Evolutionary conservation across 2,329 filamentous ascomycete genomes (phyloP), one percentile per base, ranked within the genome.

Genomic region (Trichoderma sp.): DNA sequence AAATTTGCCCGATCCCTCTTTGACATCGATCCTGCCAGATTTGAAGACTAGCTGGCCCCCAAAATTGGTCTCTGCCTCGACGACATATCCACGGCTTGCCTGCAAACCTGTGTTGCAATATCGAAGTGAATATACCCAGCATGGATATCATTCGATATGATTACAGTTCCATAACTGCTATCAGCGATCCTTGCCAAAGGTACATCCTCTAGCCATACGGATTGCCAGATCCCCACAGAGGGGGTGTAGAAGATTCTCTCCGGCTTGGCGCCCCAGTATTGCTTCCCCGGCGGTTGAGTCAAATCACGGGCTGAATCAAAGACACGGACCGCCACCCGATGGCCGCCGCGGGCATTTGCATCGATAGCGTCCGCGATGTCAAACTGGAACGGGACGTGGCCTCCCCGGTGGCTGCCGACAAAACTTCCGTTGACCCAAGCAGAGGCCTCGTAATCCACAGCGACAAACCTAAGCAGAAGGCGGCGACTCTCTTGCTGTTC

Each of bases 241-340:
- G 85, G 85, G 0, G 84, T 86, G 72, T 87, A 87, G 72, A 87
- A 87, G 71, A 87, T 87, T 61, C 83, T 85, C 74, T 89, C 86
- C 0, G 87, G 85, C 74, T 87, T 81, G 1, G 85, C 84, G 4
- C 81, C 83, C 87, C 87, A 89, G 73, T 88, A 89, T 76, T 91
- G 89, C 75, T 91, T 91, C 0, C 89, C 89, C 35, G 89, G 81
- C 1, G 87, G 89, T 74, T 91, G 89, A 0, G 85, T 84, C 8
- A 90, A 77, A 69, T 91, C 89, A 68, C 84, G 85, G 0, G 88
- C 86, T 0, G 88, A 90, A 75, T 91, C 89, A 45, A 84, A 84
- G 0, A 90, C 85, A 3, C 89, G 81, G 4, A 90, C 64, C 0
- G 85, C 87, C 5, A 91, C 73, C 1, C 81, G 78, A 10, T 81